Conservation (phyloP, 176 grass and related monocot species). For the Guadua angustifolia region DNA sequence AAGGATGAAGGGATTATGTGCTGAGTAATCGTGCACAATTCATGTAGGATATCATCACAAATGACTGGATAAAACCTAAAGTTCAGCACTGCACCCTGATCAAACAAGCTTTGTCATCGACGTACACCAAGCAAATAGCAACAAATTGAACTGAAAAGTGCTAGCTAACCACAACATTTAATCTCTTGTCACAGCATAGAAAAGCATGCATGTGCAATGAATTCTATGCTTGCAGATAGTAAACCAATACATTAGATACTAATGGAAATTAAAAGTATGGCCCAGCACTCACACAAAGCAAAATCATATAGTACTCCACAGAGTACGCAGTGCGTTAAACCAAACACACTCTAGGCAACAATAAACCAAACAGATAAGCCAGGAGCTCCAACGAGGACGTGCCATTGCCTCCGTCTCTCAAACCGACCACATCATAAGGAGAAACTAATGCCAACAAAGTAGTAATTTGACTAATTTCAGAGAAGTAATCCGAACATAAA, state of each 20-base stretch:
- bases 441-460: background rate
- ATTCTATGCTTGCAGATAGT: background rate
- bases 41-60: too few species aligned
- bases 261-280: background rate
- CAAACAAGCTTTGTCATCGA: too few species aligned
- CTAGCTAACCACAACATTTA: too few species aligned
- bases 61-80: too few species aligned
- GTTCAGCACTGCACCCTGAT: too few species aligned
- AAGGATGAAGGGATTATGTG: too few species aligned
- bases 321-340: background rate
- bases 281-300: background rate
- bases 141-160: too few species aligned
- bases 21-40: too few species aligned
- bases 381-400: background rate
- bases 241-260: background rate
- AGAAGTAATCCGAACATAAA: constrained; percentile 5
- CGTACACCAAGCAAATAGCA: too few species aligned
- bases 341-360: background rate
- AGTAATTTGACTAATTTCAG: background rate
- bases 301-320: background rate
- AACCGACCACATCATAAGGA: background rate
- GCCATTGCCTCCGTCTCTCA: background rate
- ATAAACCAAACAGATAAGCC: constrained; percentile 9
- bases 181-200: too few species aligned
- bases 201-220: too few species aligned